Percentiles rank a stretch among this genome's conserved stretches.
Evolutionary conservation across 2,329 filamentous ascomycete species (phyloP).

Genomic region (Macroventuria anomochaeta): DNA sequence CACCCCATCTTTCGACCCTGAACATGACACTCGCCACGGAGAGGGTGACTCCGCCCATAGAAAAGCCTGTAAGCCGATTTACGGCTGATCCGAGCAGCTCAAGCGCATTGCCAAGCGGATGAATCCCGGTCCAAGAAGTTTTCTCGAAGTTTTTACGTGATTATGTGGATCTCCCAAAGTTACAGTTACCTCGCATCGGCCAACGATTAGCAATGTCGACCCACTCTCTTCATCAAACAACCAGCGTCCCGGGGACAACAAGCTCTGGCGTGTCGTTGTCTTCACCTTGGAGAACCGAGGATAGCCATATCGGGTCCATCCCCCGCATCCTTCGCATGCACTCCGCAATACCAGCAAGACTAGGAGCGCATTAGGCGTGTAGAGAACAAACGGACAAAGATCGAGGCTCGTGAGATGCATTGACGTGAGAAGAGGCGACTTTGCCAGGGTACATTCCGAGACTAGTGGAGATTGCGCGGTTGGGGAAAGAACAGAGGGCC

Average conservation of each 20-base stretch:
- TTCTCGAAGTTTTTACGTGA: slow-evolving; percentile 43
- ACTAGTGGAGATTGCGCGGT: slow-evolving; percentile 33
- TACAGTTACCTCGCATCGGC: slow-evolving; percentile 26
- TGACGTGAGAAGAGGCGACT: slow-evolving; percentile 25
- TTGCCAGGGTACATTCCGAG: slow-evolving; percentile 31
- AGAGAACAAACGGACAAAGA: slow-evolving; percentile 3
- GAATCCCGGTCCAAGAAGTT: slow-evolving; percentile 29
- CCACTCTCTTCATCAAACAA: slow-evolving; percentile 33
- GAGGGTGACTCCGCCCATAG: slow-evolving; percentile 11
- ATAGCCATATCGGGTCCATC: slow-evolving; percentile 26
- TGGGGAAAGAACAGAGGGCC: slow-evolving; percentile 28
- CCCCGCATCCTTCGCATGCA: slow-evolving; percentile 33
- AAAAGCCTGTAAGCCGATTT: slow-evolving; percentile 20
- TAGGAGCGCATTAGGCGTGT: slow-evolving; percentile 15
- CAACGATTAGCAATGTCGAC: slow-evolving; percentile 40
- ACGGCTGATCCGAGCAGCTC: slow-evolving; percentile 23
- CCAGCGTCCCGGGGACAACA: slow-evolving; percentile 16
- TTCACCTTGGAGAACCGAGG: slow-evolving; percentile 22
- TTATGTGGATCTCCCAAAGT: slow-evolving; percentile 37
- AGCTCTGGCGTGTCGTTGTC: slow-evolving; percentile 11
- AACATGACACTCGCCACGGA: slow-evolving; percentile 7
- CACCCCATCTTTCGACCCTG: slow-evolving; percentile 17
- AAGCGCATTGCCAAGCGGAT: slow-evolving; percentile 28
- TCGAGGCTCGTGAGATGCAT: slow-evolving; percentile 17
- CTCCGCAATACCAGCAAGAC: slow-evolving; percentile 25